Evolutionary conservation across 805 yeast genomes (phyloP).

Genomic region (Helenozyma rhizophorensis): DNA sequence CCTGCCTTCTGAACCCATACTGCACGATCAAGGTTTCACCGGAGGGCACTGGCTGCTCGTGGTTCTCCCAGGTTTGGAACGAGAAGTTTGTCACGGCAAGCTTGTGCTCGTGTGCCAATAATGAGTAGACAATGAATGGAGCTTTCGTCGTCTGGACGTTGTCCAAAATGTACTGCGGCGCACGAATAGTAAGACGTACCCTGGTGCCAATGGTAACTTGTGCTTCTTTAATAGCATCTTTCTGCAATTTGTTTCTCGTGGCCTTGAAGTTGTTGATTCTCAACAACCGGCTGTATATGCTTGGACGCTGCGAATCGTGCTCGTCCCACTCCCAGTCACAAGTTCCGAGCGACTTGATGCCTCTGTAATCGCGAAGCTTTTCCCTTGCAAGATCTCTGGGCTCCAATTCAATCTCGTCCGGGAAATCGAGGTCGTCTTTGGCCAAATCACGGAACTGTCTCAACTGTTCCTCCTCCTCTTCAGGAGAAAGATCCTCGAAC

Average conservation of each 20-base stretch:
- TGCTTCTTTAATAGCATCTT: conserved; percentile 48
- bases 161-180: conserved; percentile 46
- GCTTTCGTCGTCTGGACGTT: conserved; percentile 37
- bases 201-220: conserved; percentile 54
- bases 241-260: conserved; percentile 62
- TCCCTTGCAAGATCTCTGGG: conserved; percentile 76
- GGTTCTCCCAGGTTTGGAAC: conserved; percentile 85
- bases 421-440: conserved; percentile 85
- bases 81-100: conserved; percentile 78
- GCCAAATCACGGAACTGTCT: conserved; percentile 62
- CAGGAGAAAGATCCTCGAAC: conserved; percentile 71
- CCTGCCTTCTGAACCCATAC: conserved; percentile 88
- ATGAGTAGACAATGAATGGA: conserved; percentile 66
- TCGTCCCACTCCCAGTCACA: conserved; percentile 89
- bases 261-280: conserved; percentile 75
- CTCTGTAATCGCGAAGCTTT: conserved; percentile 74
- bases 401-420: conserved; percentile 86
- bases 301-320: conserved; percentile 68
- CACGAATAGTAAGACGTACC: conserved; percentile 55
- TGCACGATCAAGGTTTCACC: conserved; percentile 79
- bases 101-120: conserved; percentile 83
- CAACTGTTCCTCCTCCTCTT: conserved; percentile 80
- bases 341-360: conserved; percentile 74
- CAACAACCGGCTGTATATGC: conserved; percentile 70
- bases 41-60: conserved; percentile 80